Evolutionary conservation across 2,329 filamentous ascomycete genomes (phyloP), one percentile per base, ranked within the genome.

Genomic region (Penicillium corylophilum): DNA sequence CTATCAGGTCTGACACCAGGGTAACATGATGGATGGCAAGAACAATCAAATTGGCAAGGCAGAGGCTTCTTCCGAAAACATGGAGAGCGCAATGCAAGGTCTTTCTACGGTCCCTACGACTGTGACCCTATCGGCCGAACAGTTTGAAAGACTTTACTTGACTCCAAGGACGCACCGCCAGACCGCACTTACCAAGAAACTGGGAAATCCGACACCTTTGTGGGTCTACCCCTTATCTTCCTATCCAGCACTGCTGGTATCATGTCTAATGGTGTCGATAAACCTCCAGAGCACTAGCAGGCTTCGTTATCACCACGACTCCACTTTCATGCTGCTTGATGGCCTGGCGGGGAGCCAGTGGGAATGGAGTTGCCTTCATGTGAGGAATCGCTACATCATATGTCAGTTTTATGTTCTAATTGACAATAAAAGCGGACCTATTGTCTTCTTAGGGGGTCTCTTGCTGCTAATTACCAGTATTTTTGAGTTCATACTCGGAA

Each of bases 401-500:
- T 44, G 48, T 51, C 49, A 6, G 36, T 22, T 2, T 13, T 9
- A 8, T 20, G 2, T 29, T 43, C 2, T 55, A 18, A 54, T 8
- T 12, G 13, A 51, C 10, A 3, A 42, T 0, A 42, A 50, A 39
- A 82, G 80, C 20, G 77, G 76, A 5, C 66, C 71, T 1, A 79
- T 75, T 58, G 72, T 77, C 61, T 82, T 80, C 66, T 75, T 81
- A 50, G 81, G 80, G 2, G 82, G 81, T 2, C 61, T 82, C 7
- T 72, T 83, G 48, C 74, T 82, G 69, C 62, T 79, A 15, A 59
- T 82, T 22, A 77, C 77, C 0, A 79, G 79, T 18, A 59, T 84
- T 1, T 71, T 83, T 33, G 82, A 84, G 62, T 83, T 79, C 64
- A 66, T 83, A 48, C 70, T 84, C 1, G 82, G 81, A 33, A 83